phyloP scores from a whole-genome alignment of 345 rosid genomes.

The Moringa oleifera region DNA sequence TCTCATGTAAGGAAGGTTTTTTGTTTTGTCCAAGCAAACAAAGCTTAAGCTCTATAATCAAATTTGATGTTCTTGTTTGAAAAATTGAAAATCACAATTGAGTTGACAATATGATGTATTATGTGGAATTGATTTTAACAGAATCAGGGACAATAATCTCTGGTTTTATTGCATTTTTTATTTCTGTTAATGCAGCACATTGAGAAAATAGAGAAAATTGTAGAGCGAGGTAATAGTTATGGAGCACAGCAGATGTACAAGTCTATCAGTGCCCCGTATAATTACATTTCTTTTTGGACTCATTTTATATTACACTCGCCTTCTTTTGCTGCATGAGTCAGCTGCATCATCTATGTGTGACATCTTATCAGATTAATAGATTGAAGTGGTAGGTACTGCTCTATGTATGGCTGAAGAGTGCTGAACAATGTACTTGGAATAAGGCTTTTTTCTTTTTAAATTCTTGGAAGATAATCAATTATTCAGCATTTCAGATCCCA shows the following conservation, averaged over 20 bases:
- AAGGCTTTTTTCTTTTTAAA: background rate
- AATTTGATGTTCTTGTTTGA: background rate
- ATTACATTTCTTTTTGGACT: background rate
- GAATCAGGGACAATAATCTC: background rate
- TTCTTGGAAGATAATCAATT: too few species aligned
- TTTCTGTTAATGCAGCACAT: conserved; percentile 45
- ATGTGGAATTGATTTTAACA: background rate
- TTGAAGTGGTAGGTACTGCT: too few species aligned
- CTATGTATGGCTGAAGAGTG: too few species aligned
- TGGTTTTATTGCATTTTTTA: background rate
- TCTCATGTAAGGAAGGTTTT: too few species aligned
- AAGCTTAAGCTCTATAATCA: background rate
- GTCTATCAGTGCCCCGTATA: conserved; percentile 78
- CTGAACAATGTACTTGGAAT: too few species aligned
- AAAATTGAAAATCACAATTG: conserved; percentile 4
- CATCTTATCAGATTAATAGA: too few species aligned
- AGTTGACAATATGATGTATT: background rate
- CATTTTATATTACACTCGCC: background rate
- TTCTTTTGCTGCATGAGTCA: too few species aligned
- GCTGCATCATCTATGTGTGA: background rate
- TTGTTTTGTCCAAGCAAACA: too few species aligned
- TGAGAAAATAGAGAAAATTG: conserved; percentile 66
- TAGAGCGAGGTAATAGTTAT: conserved; percentile 76
- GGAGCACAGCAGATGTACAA: conserved; percentile 99
- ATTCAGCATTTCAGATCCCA: too few species aligned